Evolutionary conservation across 495 filamentous ascomycete species (phyloP).

Genomic region (Xylaria venustula): DNA sequence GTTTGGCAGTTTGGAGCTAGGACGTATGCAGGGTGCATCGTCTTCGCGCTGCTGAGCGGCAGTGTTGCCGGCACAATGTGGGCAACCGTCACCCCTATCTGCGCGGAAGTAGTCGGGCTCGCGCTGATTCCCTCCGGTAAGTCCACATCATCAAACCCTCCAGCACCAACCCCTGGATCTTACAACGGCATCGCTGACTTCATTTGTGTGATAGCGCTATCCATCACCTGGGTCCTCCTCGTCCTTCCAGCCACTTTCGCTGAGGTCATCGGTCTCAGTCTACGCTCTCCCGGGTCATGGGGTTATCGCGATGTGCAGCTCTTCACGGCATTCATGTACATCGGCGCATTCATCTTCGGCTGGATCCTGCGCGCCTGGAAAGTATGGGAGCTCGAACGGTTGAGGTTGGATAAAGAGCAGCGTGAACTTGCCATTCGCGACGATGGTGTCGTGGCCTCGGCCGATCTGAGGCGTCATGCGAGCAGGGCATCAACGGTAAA

Average conservation of each 20-base stretch:
- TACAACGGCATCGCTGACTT: slow-evolving; percentile 3
- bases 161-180: neutral
- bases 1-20: slow-evolving; percentile 68
- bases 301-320: slow-evolving; percentile 43
- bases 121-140: slow-evolving; percentile 63
- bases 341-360: slow-evolving; percentile 38
- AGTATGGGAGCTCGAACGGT: slow-evolving; percentile 35
- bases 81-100: slow-evolving; percentile 70
- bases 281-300: slow-evolving; percentile 46
- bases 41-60: slow-evolving; percentile 71
- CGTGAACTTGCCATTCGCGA: slow-evolving; percentile 25
- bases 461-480: slow-evolving; percentile 8
- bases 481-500: slow-evolving; percentile 14
- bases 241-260: slow-evolving; percentile 72
- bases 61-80: slow-evolving; percentile 72
- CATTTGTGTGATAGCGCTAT: slow-evolving; percentile 47
- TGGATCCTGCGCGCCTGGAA: slow-evolving; percentile 46
- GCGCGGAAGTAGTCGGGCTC: slow-evolving; percentile 75
- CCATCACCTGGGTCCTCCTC: slow-evolving; percentile 73
- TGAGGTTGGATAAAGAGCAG: slow-evolving; percentile 28
- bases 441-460: slow-evolving; percentile 15
- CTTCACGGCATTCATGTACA: slow-evolving; percentile 38
- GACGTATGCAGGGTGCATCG: slow-evolving; percentile 63
- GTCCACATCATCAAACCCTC: neutral
- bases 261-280: slow-evolving; percentile 71